Base-by-base conservation (phyloP, 2,329 filamentous ascomycete species). In the Leptoxyphium fumago region DNA sequence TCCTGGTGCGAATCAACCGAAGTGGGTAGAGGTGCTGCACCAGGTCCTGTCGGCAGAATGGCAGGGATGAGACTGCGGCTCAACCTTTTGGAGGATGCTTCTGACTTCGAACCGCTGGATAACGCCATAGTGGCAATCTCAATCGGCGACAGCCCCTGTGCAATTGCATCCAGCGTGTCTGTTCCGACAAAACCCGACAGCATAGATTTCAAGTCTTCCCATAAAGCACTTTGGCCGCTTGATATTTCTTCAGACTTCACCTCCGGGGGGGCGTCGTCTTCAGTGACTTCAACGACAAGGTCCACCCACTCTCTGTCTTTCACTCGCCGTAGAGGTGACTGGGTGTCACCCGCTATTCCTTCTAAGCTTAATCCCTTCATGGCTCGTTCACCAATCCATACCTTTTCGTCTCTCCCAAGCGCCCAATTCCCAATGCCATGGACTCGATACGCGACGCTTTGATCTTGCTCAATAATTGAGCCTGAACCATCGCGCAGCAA, bases 401-500 rank as follows among this genome's bases (percentile, higher is more conserved):
- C 78, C 50, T 81, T 84, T 63, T 96, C 89, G 57, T 96, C 86
- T 40, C 83, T 80, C 3, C 89, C 89, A 2, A 98, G 70, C 1
- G 82, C 75, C 36, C 88, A 74, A 52, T 82, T 84, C 38, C 85
- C 87, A 48, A 94, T 79, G 39, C 83, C 82, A 45, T 82, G 84
- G 38, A 96, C 80, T 45, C 80, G 74, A 71, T 82, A 87, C 11
- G 68, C 62, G 29, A 65, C 62, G 32, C 63, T 59, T 29, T 61
- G 45, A 2, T 50, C 46, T 5, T 51, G 49, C 9, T 71, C 62
- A 13, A 70, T 64, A 17, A 53, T 40, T 5, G 45, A 45, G 2
- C 48, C 50, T 10, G 47, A 47, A 9, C 44, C 45, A 11, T 66
- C 64, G 38, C 58, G 55, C 2, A 62, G 50, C n/a, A 54, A 38